Base-by-base conservation (phyloP, 225 moss, liverwort and hornwort species). In the Takakia lepidozioides region DNA sequence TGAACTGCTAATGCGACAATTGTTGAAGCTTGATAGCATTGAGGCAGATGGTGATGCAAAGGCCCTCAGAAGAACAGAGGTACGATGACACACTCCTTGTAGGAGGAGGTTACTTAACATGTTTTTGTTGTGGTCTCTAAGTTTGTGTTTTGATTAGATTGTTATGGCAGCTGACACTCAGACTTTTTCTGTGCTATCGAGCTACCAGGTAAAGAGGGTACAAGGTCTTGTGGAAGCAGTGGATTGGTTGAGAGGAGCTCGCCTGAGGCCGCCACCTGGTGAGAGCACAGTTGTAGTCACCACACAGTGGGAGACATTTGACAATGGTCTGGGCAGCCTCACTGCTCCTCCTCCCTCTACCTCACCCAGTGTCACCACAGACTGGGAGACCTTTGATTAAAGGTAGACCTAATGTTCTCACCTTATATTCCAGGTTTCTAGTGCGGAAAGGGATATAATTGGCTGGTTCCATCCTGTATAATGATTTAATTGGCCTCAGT, bases 31-130 rank as follows among this genome's bases (percentile, higher is more conserved):
- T 26, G 95, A 95, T 64, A 65, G 84, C 38, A 90, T 95, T 35
- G 82, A 87, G 60, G 95, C 95, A 53, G 82, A 95, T 45, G 95
- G 95, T 69, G 84, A 95, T 48, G 95, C 95, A 25, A 95, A 95
- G 61, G 77, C 70, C 25, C 36, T 84, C 55, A 76, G 95, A 60
- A 84, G 95, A 69, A 85, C 87, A 38, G 95, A 95, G 90, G 95
- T 95, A 18, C 19, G 59, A 8, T 27, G 2, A 32, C 11, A n/a
- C n/a, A n/a, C n/a, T n/a, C n/a, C n/a, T n/a, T n/a, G n/a, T n/a
- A n/a, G n/a, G n/a, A n/a, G n/a, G n/a, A n/a, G n/a, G n/a, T n/a
- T n/a, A n/a, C n/a, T n/a, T n/a, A n/a, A n/a, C n/a, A n/a, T n/a
- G n/a, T n/a, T n/a, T n/a, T n/a, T n/a, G n/a, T n/a, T n/a, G n/a